Percentiles rank a stretch among this genome's conserved stretches.
Evolutionary conservation across 2,329 filamentous ascomycete species (phyloP).

Genomic region (Xylaria hypoxylon): DNA sequence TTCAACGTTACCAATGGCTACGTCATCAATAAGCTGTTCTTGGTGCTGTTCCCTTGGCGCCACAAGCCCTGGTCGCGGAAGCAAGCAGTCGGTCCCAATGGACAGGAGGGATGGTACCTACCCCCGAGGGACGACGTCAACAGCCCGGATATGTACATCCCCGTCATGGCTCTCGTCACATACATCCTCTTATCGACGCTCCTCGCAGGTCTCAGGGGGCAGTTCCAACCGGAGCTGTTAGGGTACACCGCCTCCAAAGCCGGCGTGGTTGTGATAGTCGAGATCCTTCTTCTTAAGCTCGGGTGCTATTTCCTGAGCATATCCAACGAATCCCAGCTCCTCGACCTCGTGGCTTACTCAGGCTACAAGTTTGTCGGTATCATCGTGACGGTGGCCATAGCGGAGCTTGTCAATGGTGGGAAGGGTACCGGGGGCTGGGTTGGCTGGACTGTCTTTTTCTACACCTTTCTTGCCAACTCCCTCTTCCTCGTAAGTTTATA

Average conservation of each 20-base stretch:
- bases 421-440: constrained; percentile 88
- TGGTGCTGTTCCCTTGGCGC: constrained; percentile 97
- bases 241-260: constrained; percentile 89
- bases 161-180: constrained; percentile 94
- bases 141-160: constrained; percentile 98
- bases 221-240: constrained; percentile 93
- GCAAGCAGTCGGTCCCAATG: constrained; percentile 76
- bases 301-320: constrained; percentile 95
- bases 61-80: constrained; percentile 98
- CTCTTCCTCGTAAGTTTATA: constrained; percentile 84
- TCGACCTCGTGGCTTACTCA: constrained; percentile 94
- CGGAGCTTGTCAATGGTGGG: constrained; percentile 81
- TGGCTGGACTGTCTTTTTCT: constrained; percentile 88
- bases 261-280: constrained; percentile 83
- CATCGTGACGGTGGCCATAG: constrained; percentile 85
- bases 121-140: constrained; percentile 96
- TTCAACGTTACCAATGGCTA: constrained; percentile 99
- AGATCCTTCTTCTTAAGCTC: constrained; percentile 90
- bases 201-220: constrained; percentile 86
- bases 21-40: constrained; percentile 89
- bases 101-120: constrained; percentile 82
- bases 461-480: constrained; percentile 93
- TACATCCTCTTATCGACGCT: constrained; percentile 95
- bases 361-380: constrained; percentile 99
- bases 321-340: constrained; percentile 90